phyloP scores from a whole-genome alignment of 352 stramenopile species.

The Phytophthora sp. region DNA sequence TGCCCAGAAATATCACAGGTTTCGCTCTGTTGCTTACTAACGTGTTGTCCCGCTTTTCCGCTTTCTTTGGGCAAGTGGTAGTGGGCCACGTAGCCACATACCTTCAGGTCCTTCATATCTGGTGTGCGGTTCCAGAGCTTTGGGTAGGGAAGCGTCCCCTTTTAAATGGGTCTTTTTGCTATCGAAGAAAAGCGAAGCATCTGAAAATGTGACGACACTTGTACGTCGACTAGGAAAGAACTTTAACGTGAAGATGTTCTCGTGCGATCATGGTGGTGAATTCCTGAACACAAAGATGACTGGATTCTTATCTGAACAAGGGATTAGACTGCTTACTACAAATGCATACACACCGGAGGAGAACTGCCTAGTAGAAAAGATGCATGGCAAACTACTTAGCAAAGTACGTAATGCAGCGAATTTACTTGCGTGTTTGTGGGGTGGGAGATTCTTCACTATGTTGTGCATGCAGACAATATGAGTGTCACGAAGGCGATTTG shows the following conservation, averaged over 20 bases:
- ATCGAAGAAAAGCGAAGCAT: not conserved
- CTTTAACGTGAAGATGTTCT: not conserved
- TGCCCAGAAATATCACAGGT: too few relatives aligned
- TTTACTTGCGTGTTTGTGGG: slow-evolving; percentile 3
- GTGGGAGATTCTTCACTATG: too few relatives aligned
- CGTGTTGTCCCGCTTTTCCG: too few relatives aligned
- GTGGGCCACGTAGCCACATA: too few relatives aligned
- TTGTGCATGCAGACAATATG: slow-evolving; percentile 14
- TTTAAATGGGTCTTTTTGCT: slow-evolving; percentile 11
- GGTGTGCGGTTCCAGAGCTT: too few relatives aligned
- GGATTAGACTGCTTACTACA: not conserved
- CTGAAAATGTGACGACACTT: not conserved
- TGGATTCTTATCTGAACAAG: not conserved
- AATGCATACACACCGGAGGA: slow-evolving; percentile 15
- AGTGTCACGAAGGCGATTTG: too few relatives aligned
- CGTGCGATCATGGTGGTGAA: not conserved
- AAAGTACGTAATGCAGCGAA: slow-evolving; percentile 11
- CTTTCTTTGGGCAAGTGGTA: too few relatives aligned
- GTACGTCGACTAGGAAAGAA: not conserved
- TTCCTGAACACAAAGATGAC: not conserved
- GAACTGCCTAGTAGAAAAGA: slow-evolving; percentile 7
- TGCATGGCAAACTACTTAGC: not conserved
- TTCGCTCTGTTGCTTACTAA: too few relatives aligned
- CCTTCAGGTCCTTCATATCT: too few relatives aligned
- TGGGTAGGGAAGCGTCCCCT: not conserved